phyloP scores from a whole-genome alignment of 1,284 basidiomycete species.

The Trichosporon inkin region DNA sequence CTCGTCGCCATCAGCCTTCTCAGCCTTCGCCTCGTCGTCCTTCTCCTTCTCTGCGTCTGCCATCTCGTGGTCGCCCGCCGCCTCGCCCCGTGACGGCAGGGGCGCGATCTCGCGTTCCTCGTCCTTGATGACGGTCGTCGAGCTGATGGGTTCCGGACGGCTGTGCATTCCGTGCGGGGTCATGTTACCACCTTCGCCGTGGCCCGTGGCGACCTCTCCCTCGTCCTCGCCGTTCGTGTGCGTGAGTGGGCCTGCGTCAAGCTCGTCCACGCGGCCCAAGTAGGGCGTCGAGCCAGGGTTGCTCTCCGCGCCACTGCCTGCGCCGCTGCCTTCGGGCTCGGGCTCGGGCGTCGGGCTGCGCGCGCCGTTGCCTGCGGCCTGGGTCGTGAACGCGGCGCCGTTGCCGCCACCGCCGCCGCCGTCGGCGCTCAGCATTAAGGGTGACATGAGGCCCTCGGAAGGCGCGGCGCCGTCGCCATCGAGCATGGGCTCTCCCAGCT shows the following conservation, averaged over 20 bases:
- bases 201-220: constrained; percentile 1
- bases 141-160: constrained; percentile 42
- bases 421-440: constrained; percentile 32
- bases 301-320: not conserved
- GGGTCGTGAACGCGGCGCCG: constrained; percentile 1
- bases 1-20: not conserved
- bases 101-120: constrained; percentile 35
- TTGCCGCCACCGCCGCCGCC: not conserved
- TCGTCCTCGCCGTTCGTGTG: constrained; percentile 17
- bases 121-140: constrained; percentile 40
- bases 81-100: constrained; percentile 29
- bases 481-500: constrained; percentile 18
- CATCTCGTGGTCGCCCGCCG: not conserved
- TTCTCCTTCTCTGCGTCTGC: constrained; percentile 2
- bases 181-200: constrained; percentile 37
- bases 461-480: constrained; percentile 15
- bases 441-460: constrained; percentile 40
- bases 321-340: constrained; percentile 25
- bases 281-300: constrained; percentile 44
- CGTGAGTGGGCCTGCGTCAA: constrained; percentile 48
- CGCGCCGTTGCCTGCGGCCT: constrained; percentile 11
- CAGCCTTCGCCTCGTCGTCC: not conserved
- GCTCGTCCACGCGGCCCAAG: constrained; percentile 50
- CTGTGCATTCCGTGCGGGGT: constrained; percentile 48
- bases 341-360: constrained; percentile 42